A percentile compares a stretch with the other conserved stretches of the same genome.
These are phyloP conservation scores for Phalaenopsis aphrodite DNA, from an alignment of 106 monocot species.

Conservation along the genomic window DNA sequence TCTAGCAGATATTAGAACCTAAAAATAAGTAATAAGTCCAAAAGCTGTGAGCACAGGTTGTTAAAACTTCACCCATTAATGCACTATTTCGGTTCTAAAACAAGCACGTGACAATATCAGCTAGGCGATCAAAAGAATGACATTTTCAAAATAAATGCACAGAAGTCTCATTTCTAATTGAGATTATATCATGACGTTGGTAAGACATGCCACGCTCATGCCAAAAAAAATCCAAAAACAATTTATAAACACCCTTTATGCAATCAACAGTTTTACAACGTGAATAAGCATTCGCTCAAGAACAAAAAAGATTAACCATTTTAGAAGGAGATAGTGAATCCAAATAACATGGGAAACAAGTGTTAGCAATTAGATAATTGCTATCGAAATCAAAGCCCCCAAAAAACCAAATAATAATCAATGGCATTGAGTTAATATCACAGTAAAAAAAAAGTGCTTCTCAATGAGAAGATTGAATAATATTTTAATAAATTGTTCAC, in stretches of 20 bases:
- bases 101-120: background rate
- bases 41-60: background rate
- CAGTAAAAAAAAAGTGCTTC: background rate
- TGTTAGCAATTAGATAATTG: background rate
- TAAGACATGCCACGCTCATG: background rate
- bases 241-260: background rate
- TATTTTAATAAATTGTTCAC: no score
- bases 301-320: background rate
- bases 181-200: background rate
- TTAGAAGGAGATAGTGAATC: background rate
- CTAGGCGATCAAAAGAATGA: background rate
- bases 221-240: background rate
- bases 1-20: constrained; percentile 83
- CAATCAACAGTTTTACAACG: background rate
- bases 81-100: background rate
- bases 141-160: background rate
- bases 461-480: background rate
- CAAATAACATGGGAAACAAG: background rate
- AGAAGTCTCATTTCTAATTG: background rate
- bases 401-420: background rate
- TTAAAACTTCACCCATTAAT: background rate
- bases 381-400: background rate
- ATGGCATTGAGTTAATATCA: background rate
- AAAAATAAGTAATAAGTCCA: background rate
- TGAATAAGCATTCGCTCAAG: background rate